Conservation (phyloP, 345 rosid genomes). For the Gossypium rotundifolium region DNA sequence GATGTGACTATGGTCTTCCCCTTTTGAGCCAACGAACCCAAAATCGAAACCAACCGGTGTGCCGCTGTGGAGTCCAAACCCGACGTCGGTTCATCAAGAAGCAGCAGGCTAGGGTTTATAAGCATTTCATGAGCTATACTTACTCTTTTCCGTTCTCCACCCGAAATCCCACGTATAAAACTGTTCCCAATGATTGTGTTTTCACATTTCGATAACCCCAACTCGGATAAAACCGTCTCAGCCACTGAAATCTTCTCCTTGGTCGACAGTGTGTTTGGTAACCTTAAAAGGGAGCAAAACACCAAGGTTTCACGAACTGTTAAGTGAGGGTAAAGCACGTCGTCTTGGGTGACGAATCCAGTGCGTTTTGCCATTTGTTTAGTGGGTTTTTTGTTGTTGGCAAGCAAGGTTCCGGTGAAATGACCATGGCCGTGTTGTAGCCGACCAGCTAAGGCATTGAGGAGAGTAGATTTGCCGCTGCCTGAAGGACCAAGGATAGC, state of each 20-base stretch:
- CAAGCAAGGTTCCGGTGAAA: constrained; percentile 61
- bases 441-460: constrained; percentile 74
- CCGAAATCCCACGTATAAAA: constrained; percentile 77
- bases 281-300: constrained; percentile 68
- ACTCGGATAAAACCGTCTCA: constrained; percentile 65
- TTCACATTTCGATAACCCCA: constrained; percentile 74
- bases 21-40: constrained; percentile 52
- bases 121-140: constrained; percentile 87
- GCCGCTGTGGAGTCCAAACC: constrained; percentile 95
- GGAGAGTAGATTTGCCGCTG: constrained; percentile 82
- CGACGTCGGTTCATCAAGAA: constrained; percentile 93
- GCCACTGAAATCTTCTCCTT: constrained; percentile 51
- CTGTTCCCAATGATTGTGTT: constrained; percentile 78
- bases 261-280: constrained; percentile 42
- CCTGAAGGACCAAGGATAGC: constrained; percentile 96
- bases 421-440: constrained; percentile 37
- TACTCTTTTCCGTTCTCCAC: constrained; percentile 85
- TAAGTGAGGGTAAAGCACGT: constrained; percentile 74
- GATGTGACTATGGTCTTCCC: constrained; percentile 78
- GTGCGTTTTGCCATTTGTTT: constrained; percentile 55
- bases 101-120: constrained; percentile 67
- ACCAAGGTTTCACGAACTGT: constrained; percentile 86
- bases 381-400: constrained; percentile 42
- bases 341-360: constrained; percentile 92
- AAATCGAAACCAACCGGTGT: constrained; percentile 56